Percentiles rank a stretch among this genome's conserved stretches.
phyloP scores from a whole-genome alignment of 352 stramenopile species.

The Phytopythium boreale region DNA sequence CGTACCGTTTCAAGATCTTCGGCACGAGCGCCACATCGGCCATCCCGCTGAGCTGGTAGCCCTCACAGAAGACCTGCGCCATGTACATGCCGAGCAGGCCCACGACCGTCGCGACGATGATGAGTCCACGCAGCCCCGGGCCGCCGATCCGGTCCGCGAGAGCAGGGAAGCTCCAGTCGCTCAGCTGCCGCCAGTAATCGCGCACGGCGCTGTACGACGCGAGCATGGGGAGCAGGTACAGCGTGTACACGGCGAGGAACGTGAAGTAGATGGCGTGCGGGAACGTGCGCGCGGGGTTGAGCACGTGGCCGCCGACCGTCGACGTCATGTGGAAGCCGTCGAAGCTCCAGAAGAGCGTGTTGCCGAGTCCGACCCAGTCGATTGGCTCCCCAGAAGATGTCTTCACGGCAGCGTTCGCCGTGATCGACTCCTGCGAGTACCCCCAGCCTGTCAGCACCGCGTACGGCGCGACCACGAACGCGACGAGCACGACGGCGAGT shows the following conservation, averaged over 20 bases:
- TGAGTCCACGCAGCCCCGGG: conserved; percentile 70
- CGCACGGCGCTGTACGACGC: conserved; percentile 47
- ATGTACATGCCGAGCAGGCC: conserved; percentile 85
- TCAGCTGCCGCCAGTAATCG: conserved; percentile 56
- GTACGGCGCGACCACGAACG: conserved; percentile 53
- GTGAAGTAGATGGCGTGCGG: conserved; percentile 70
- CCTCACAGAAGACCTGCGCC: conserved; percentile 83
- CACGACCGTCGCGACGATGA: conserved; percentile 68
- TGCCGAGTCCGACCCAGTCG: conserved; percentile 81
- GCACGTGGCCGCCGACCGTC: conserved; percentile 82
- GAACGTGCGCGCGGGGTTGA: conserved; percentile 42
- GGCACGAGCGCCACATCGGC: conserved; percentile 74
- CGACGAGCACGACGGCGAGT: conserved; percentile 7
- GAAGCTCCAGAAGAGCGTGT: conserved; percentile 94
- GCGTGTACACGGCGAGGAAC: conserved; percentile 48
- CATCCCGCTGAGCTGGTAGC: conserved; percentile 69
- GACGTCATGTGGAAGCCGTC: conserved; percentile 88
- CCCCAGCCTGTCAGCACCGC: conserved; percentile 44
- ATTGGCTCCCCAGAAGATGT: conserved; percentile 17
- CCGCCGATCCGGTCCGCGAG: conserved; percentile 71
- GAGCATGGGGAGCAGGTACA: conserved; percentile 84
- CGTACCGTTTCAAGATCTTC: conserved; percentile 38
- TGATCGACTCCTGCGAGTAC: conserved; percentile 15
- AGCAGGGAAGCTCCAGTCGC: conserved; percentile 71
- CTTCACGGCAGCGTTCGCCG: neutral